Evolutionary conservation across 768 basidiomycete species (phyloP).

Genomic region (Podaxis carcinomalis): DNA sequence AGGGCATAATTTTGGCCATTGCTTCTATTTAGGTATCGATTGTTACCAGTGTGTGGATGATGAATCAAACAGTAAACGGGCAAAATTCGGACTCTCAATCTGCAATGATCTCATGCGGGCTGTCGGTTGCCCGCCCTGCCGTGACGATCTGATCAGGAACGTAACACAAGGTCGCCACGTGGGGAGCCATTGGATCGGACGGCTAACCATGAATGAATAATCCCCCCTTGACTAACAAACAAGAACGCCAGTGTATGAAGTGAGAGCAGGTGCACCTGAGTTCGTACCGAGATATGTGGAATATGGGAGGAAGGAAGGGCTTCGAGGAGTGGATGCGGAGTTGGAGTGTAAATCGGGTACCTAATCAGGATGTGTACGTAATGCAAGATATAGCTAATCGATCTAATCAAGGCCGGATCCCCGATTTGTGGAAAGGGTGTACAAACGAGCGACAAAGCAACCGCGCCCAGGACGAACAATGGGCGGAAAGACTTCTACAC

Average conservation of each 20-base stretch:
- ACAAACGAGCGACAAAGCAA: background rate
- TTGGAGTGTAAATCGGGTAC: conserved; percentile 12
- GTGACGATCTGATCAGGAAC: conserved; percentile 14
- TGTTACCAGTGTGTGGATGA: background rate
- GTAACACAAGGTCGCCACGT: conserved; percentile 10
- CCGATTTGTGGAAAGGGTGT: conserved; percentile 1
- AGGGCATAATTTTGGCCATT: background rate
- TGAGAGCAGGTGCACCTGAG: background rate
- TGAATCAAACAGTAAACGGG: background rate
- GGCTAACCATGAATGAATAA: background rate
- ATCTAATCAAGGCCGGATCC: conserved; percentile 6
- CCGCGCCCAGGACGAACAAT: background rate
- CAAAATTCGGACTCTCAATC: conserved; percentile 9
- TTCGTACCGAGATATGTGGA: background rate
- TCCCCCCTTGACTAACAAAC: background rate
- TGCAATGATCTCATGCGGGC: conserved; percentile 7
- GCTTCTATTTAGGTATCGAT: background rate
- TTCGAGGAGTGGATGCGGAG: conserved; percentile 5
- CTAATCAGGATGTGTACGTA: conserved; percentile 11
- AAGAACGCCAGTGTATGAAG: background rate
- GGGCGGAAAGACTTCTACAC: background rate
- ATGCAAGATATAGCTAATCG: conserved; percentile 8
- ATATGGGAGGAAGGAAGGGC: background rate
- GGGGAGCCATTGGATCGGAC: conserved; percentile 4
- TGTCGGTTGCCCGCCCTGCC: conserved; percentile 1